A percentile compares a stretch with the other conserved stretches of the same genome.
Conservation (phyloP, 1,284 basidiomycete species). For the Xanthoconium separans region DNA sequence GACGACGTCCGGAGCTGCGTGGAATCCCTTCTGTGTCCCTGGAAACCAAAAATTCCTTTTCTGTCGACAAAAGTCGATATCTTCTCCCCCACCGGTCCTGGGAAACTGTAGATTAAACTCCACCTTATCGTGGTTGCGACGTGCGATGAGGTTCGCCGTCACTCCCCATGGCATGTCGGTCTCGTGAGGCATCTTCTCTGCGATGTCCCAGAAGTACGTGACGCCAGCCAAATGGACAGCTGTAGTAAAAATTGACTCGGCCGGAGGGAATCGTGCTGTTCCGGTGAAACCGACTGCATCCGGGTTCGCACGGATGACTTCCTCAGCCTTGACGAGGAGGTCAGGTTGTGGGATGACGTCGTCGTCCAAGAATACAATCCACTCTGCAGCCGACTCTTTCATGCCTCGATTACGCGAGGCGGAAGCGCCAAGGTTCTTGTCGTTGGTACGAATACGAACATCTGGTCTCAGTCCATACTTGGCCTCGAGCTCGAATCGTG, state of each 20-base stretch:
- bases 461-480: conserved; percentile 21
- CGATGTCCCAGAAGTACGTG: conserved; percentile 63
- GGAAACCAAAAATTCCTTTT: conserved; percentile 43
- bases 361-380: conserved; percentile 53
- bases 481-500: conserved; percentile 29
- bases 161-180: conserved; percentile 60
- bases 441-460: conserved; percentile 28
- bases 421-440: conserved; percentile 37
- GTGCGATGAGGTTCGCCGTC: conserved; percentile 55
- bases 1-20: conserved; percentile 45
- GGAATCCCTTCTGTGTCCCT: conserved; percentile 42
- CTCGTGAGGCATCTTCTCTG: conserved; percentile 42
- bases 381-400: conserved; percentile 29
- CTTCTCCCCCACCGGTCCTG: conserved; percentile 64
- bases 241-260: conserved; percentile 49
- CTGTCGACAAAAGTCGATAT: conserved; percentile 57
- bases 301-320: conserved; percentile 44
- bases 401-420: conserved; percentile 31
- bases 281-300: conserved; percentile 56
- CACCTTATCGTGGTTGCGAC: conserved; percentile 46
- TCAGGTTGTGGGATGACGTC: conserved; percentile 47
- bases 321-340: conserved; percentile 48
- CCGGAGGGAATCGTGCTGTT: conserved; percentile 47
- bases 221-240: conserved; percentile 57
- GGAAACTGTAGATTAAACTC: conserved; percentile 49